Conservation (phyloP, 2,329 filamentous ascomycete genomes). For the Colletotrichum limetticola region DNA sequence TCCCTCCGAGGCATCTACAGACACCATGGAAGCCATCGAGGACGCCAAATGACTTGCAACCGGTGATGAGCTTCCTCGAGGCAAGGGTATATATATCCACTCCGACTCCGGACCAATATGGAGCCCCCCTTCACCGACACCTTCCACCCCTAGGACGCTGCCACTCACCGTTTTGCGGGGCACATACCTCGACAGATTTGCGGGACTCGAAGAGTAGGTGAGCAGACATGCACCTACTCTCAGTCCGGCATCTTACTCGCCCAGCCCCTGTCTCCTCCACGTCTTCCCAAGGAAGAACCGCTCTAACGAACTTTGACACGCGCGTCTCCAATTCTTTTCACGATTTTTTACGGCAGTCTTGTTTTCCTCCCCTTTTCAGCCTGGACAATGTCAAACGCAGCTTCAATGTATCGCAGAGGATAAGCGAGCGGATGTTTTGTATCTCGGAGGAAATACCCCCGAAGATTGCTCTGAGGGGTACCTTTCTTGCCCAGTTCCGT, state of each 20-base stretch:
- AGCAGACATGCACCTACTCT: not conserved
- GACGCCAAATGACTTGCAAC: not conserved
- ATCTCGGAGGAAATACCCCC: not conserved
- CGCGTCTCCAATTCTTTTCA: not conserved
- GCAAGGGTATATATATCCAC: not conserved
- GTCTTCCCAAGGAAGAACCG: not conserved
- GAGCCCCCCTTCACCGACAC: not conserved
- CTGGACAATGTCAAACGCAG: not conserved
- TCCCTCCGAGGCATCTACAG: not conserved
- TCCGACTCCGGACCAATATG: not conserved
- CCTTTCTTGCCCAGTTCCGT: not conserved
- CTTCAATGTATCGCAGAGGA: not conserved
- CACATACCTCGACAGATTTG: not conserved
- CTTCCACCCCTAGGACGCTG: not conserved
- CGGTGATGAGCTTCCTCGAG: not conserved
- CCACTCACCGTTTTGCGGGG: not conserved
- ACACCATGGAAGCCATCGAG: constrained; percentile 4
- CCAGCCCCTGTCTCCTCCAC: not conserved
- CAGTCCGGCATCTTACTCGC: not conserved
- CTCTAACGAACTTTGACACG: not conserved
- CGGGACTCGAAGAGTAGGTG: not conserved
- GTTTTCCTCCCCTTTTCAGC: not conserved
- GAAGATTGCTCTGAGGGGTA: not conserved
- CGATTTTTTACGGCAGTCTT: not conserved
- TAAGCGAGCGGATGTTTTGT: not conserved